Conservation (phyloP, 495 filamentous ascomycete species). For the Platismatia glauca region DNA sequence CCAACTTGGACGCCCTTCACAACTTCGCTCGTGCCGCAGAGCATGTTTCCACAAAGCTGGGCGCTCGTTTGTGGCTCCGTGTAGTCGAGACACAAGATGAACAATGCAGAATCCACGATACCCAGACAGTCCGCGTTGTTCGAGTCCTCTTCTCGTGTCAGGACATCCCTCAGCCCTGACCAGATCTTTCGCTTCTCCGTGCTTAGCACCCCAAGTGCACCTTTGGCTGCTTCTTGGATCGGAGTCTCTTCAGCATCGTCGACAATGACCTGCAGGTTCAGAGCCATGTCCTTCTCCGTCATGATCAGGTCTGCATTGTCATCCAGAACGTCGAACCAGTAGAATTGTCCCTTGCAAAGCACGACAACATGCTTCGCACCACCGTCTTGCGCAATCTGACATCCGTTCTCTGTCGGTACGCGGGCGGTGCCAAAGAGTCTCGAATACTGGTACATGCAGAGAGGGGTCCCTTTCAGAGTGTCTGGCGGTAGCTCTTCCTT, state of each 20-base stretch:
- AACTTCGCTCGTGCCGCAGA: constrained; percentile 87
- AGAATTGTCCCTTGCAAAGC: constrained; percentile 91
- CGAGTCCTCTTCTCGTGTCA: constrained; percentile 75
- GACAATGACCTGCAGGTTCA: constrained; percentile 87
- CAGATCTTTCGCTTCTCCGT: constrained; percentile 95
- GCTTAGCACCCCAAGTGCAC: constrained; percentile 84
- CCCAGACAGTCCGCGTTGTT: constrained; percentile 92
- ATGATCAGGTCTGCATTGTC: constrained; percentile 93
- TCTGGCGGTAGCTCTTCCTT: constrained; percentile 91
- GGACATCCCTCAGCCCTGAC: constrained; percentile 82
- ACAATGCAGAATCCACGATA: constrained; percentile 91
- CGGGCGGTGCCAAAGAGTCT: constrained; percentile 91
- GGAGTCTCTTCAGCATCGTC: constrained; percentile 83
- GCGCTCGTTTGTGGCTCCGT: constrained; percentile 72
- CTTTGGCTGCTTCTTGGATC: constrained; percentile 88
- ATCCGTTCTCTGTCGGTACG: constrained; percentile 89
- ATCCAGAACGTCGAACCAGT: constrained; percentile 97
- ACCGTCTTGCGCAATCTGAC: constrained; percentile 89
- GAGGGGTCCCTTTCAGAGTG: constrained; percentile 66
- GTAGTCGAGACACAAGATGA: constrained; percentile 85
- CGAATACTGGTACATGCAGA: constrained; percentile 98
- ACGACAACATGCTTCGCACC: constrained; percentile 87
- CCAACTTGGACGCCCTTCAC: constrained; percentile 91
- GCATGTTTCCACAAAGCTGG: constrained; percentile 92
- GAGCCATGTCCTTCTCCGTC: constrained; percentile 86